Evolutionary conservation across 2,329 filamentous ascomycete genomes (phyloP), one percentile per base, ranked within the genome.

Genomic region (Trichoderma sp.): DNA sequence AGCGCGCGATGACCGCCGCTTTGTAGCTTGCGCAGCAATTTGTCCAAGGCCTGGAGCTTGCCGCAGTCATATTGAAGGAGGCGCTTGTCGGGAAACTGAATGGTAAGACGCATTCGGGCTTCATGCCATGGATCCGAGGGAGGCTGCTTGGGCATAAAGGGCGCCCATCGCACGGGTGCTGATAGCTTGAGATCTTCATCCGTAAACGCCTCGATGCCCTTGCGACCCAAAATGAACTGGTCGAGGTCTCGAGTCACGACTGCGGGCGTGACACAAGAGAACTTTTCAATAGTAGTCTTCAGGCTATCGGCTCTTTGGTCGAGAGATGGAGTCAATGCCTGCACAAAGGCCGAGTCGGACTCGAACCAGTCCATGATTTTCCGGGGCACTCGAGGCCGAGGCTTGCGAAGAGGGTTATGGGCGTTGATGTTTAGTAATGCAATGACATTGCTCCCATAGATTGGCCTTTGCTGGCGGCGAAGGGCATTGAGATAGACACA

Each of bases 31-130:
- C 96, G 91, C 16, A 99, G 86, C 2, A 99, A 86, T 71, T 90
- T 90, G 76, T 96, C 96, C 19, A 99, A 86, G 21, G 91, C 90
- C 76, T 99, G 96, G 4, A 99, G 87, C 79, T 99, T 99, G 74
- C 96, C 96, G 76, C 96, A 98, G 80, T 99, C 96, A 78, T 97
- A 99, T 78, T 99, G 95, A 0, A 99, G 84, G n/a, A 99, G 88
- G 43, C 96, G 88, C 78, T 94, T 97, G 79, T 99, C 96, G 0
- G 96, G 96, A 77, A 99, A 99, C 56, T 97, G 96, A 71, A 99
- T 97, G 4, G 93, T 96, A 19, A 96, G 85, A 27, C 94, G 91
- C 87, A 97, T 96, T 21, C 95, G 92, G 16, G 95, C 89, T 80
- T 97, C 93, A 74, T 99, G 96, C 86, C 96, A 97, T 0, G 94